These are phyloP conservation scores for Zychaea mexicana DNA, from an alignment of 371 early-diverging fungal species.

Conservation along the genomic window DNA sequence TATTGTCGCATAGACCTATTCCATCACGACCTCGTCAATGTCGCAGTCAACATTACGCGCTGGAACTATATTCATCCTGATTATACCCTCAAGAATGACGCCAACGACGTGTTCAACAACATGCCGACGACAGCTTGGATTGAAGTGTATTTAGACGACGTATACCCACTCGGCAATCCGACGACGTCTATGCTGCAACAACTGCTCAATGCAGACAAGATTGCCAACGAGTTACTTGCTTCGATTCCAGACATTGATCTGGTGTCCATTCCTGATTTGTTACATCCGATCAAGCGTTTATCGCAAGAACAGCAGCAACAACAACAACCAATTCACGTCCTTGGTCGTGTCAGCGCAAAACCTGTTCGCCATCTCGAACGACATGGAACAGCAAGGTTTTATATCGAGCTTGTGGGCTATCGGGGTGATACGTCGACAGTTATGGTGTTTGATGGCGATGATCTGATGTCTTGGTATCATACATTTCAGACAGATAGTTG, in stretches of 20 bases:
- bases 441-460: conserved; percentile 21
- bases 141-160: conserved; percentile 13
- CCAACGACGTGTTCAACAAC: too few relatives aligned
- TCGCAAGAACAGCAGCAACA: background rate
- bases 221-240: background rate
- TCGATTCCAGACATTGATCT: background rate
- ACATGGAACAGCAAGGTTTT: conserved; percentile 5
- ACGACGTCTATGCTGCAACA: background rate
- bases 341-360: background rate
- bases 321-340: background rate
- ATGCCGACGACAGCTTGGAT: too few relatives aligned
- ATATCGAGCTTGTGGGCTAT: conserved; percentile 8
- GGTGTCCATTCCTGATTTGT: background rate
- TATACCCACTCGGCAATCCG: background rate
- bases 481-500: conserved; percentile 5
- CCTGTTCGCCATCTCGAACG: background rate
- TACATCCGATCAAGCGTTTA: background rate
- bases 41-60: background rate
- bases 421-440: background rate
- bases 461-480: conserved; percentile 7
- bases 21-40: background rate
- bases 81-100: background rate
- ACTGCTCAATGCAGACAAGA: background rate
- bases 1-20: conserved; percentile 15
- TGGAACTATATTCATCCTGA: conserved; percentile 18